Evolutionary conservation across 352 stramenopile genomes (phyloP).

Genomic region (Blastocystis sp.): DNA sequence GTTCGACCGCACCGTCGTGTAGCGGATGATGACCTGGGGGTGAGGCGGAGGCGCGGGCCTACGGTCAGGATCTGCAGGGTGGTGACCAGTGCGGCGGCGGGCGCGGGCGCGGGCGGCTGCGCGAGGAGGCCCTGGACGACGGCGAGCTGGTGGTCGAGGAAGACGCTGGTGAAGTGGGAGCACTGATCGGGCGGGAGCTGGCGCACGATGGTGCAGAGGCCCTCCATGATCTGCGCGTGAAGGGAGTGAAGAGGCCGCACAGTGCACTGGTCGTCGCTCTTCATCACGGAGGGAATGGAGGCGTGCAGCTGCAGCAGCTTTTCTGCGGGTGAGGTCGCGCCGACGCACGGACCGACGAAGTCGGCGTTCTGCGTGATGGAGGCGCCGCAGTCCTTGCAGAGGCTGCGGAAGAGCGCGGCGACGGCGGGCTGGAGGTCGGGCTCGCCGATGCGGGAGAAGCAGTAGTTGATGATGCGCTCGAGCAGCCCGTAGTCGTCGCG

Average conservation of each 20-base stretch:
- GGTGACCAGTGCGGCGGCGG: neutral
- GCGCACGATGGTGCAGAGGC: neutral
- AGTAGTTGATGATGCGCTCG: constrained; percentile 16
- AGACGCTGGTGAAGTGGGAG: neutral
- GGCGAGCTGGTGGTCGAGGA: neutral
- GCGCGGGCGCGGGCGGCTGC: neutral
- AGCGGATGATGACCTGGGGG: neutral
- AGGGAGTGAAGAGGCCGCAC: neutral
- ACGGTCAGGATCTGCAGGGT: constrained; percentile 23
- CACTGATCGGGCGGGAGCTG: neutral
- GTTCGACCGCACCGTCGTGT: neutral
- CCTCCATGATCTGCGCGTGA: constrained; percentile 37
- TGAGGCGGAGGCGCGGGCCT: neutral
- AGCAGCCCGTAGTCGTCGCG: neutral
- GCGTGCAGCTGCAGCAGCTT: neutral
- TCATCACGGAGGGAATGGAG: constrained; percentile 4
- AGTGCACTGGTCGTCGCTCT: neutral
- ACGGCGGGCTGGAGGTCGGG: constrained; percentile 1
- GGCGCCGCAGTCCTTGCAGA: constrained; percentile 8
- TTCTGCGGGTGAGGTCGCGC: neutral
- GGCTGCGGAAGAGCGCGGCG: neutral
- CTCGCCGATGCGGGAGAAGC: neutral
- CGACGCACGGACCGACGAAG: neutral
- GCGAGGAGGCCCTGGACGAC: neutral
- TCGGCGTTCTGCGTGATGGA: constrained; percentile 10